These are phyloP conservation scores for Tylopilus cervinicoccineus DNA, from an alignment of 768 basidiomycete species.

Conservation along the genomic window DNA sequence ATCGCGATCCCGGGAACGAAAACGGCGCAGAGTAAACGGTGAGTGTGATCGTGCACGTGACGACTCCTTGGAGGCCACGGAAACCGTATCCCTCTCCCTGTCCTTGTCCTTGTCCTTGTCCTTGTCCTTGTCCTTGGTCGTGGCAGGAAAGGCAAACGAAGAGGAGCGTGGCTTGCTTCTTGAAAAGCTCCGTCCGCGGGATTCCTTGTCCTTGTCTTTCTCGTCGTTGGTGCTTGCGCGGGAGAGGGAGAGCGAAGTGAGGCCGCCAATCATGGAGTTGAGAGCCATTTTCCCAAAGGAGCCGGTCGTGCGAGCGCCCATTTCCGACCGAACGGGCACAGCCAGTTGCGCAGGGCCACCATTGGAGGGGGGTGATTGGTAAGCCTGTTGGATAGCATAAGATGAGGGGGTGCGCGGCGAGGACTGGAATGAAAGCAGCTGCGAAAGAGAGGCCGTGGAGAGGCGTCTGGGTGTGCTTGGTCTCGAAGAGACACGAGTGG, in stretches of 20 bases:
- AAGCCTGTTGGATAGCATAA: conserved; percentile 18
- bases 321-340: conserved; percentile 32
- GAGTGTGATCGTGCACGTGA: conserved; percentile 73
- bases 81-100: conserved; percentile 33
- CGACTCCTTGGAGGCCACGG: conserved; percentile 43
- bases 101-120: conserved; percentile 33
- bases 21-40: conserved; percentile 72
- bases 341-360: conserved; percentile 7
- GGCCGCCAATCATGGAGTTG: conserved; percentile 65
- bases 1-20: conserved; percentile 51
- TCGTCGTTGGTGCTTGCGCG: conserved; percentile 42
- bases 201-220: conserved; percentile 42
- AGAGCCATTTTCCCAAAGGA: conserved; percentile 64
- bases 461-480: conserved; percentile 19
- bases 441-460: conserved; percentile 25
- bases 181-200: conserved; percentile 48
- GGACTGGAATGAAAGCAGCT: conserved; percentile 23
- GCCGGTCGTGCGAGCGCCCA: conserved; percentile 34
- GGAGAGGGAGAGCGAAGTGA: conserved; percentile 61
- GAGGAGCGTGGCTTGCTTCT: conserved; percentile 45
- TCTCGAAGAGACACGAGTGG: conserved; percentile 9
- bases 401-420: conserved; percentile 14
- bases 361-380: conserved; percentile 4
- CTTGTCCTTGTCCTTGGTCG: conserved; percentile 30
- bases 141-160: conserved; percentile 41